These are phyloP conservation scores for Tylopilus sp. DNA, from an alignment of 768 basidiomycete genomes.

Conservation along the genomic window DNA sequence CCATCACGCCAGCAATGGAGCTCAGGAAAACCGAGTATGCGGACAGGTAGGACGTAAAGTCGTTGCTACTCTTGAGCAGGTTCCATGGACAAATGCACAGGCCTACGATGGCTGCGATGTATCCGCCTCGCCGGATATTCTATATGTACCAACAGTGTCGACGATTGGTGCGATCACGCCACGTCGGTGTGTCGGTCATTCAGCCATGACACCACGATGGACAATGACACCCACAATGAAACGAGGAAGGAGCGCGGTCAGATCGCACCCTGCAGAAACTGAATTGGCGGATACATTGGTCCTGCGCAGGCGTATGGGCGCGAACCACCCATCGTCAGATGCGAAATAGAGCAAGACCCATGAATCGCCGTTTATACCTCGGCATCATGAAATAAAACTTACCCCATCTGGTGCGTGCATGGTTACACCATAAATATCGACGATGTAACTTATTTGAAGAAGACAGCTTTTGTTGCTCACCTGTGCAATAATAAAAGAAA, in stretches of 20 bases:
- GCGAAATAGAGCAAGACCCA: neutral
- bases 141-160: conserved; percentile 19
- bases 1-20: conserved; percentile 81
- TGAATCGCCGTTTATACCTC: conserved; percentile 17
- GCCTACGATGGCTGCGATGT: conserved; percentile 75
- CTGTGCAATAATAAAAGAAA: conserved; percentile 78
- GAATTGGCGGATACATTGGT: conserved; percentile 84
- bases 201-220: neutral
- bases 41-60: conserved; percentile 77
- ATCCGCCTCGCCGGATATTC: conserved; percentile 85
- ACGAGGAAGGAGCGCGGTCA: conserved; percentile 74
- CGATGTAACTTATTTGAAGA: conserved; percentile 4
- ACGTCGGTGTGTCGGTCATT: neutral
- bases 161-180: conserved; percentile 2
- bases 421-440: conserved; percentile 7
- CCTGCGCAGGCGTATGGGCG: conserved; percentile 31
- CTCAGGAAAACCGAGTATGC: conserved; percentile 80
- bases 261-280: conserved; percentile 78
- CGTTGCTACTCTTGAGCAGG: conserved; percentile 65
- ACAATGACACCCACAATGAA: conserved; percentile 53
- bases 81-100: conserved; percentile 78
- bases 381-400: conserved; percentile 7
- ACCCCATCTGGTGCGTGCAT: conserved; percentile 24
- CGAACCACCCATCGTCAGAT: conserved; percentile 8
- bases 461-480: conserved; percentile 23